These are phyloP conservation scores for Eutrema yunnanense DNA, from an alignment of 345 rosid species.

Conservation along the genomic window DNA sequence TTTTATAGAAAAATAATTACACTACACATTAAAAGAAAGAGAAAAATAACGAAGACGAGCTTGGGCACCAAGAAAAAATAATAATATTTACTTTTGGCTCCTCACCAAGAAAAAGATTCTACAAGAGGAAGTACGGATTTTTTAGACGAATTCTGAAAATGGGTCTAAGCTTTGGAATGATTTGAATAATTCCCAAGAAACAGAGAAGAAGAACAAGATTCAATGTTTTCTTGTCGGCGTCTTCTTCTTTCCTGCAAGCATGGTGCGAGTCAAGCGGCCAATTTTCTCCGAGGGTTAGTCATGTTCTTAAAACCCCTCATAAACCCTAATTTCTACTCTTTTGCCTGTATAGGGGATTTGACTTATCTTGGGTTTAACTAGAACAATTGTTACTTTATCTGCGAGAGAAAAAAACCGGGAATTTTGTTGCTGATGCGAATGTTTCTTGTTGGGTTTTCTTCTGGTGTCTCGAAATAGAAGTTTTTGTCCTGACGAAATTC, in stretches of 20 bases:
- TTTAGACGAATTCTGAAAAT: not conserved
- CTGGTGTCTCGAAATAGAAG: not conserved
- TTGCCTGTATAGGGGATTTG: not conserved
- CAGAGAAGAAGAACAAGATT: not conserved
- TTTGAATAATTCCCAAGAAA: not conserved
- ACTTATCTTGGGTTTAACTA: not conserved
- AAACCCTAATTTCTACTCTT: constrained; percentile 16
- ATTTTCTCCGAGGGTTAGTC: constrained; percentile 35
- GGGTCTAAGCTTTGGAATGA: not conserved
- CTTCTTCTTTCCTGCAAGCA: constrained; percentile 37
- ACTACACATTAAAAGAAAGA: not conserved
- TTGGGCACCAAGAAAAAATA: constrained; percentile 12
- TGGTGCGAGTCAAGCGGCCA: constrained; percentile 25
- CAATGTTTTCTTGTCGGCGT: constrained; percentile 42
- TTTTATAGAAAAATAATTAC: not conserved
- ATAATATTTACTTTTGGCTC: not conserved
- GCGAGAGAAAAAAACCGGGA: not conserved
- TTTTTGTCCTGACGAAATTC: not conserved
- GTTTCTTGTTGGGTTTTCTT: not conserved
- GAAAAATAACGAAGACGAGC: not conserved
- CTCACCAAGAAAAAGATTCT: constrained; percentile 1
- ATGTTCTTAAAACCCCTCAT: not conserved
- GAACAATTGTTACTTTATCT: not conserved
- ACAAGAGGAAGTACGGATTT: not conserved
- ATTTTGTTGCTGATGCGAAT: not conserved